Evolutionary conservation across 139 green algal species (phyloP), one percentile per base, ranked within the genome.

Genomic region (Gonium pectorale): DNA sequence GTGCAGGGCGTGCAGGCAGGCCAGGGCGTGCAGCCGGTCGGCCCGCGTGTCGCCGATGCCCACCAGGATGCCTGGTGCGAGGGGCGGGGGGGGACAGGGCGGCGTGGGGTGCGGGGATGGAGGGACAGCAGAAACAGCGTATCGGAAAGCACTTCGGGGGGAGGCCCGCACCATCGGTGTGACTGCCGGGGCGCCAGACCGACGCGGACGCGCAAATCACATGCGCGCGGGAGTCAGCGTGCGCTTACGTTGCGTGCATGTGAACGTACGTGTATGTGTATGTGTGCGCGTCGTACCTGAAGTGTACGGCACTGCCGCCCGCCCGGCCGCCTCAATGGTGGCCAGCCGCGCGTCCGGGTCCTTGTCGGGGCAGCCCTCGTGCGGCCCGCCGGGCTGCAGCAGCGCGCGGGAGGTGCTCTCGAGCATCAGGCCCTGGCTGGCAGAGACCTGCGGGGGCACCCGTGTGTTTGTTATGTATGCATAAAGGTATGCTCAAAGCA

Each of bases 371-470:
- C 96, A 98, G 62, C 82, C 74, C 59, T 94, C 41, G 86, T 98
- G 96, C 5, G 96, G 64, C 0, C 77, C 92, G 0, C 94, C 93
- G 6, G 95, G 89, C 41, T 73, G 44, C 33, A 91, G 38, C 31
- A 97, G 87, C 13, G 64, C 43, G 0, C 56, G 26, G 0, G 90
- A 86, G 2, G 73, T 84, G 67, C 81, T 88, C 83, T 98, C 96
- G 38, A 98, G 91, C 96, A 98, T 98, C 17, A 98, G 84, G 2
- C 96, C 96, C 81, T 97, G 89, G 80, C 91, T 95, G 54, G 88
- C 95, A 27, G 88, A 93, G 41, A 96, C 92, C 40, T 73, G 71
- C 38, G 33, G 51, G 74, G 44, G 15, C n/a, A 56, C n/a, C n/a
- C n/a, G n/a, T n/a, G n/a, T n/a, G n/a, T n/a, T n/a, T n/a, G n/a